Base-by-base conservation (phyloP, 1,139 yeast genomes). In the Kluyveromyces sp. region DNA sequence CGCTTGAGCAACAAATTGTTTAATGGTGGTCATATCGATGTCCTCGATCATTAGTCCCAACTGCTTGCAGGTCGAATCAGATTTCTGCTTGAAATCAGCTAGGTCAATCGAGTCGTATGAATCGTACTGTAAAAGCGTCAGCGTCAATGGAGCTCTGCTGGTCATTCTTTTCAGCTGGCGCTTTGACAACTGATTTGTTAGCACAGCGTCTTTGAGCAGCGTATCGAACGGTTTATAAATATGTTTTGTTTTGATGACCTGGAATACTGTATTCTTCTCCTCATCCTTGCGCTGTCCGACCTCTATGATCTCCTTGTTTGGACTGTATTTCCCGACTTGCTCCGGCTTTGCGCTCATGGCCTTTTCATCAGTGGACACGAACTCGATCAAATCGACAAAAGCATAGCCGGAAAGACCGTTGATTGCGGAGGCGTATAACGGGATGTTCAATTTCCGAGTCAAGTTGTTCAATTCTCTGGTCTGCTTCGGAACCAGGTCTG, bases 321-420 rank as follows among this genome's bases (percentile, higher is more conserved):
- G 36, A 1, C 69, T 60, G 9, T 83, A 65, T 2, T 57, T 58
- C 0, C 84, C 85, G 2, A 66, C 33, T 44, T 68, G 66, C 13
- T 53, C 65, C 46, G 67, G 68, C 9, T 29, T 29, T 3, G 33
- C 38, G 52, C 67, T 74, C 57, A 58, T 74, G 51, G 66, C 73
- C 65, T 77, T 75, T 40, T 85, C 79, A 51, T 72, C 68, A 3
- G 53, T 53, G 4, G 71, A 57, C 11, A 70, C 68, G 62, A 86
- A 89, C 43, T 71, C 63, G 16, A 87, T 75, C 48, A 92, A 70
- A 62, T 94, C 98, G 3, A 80, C 80, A 56, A 89, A 79, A 2
- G 86, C 74, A 57, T 78, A 85, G 1, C 96, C 96, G 60, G 76
- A 87, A 61, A 88, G 67, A 0, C 98, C 98, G 60, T 83, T 84